A percentile compares a stretch with the other conserved stretches of the same genome.
These are phyloP conservation scores for Stephanodiscus minutulus DNA, from an alignment of 108 stramenopile species.

Conservation along the genomic window DNA sequence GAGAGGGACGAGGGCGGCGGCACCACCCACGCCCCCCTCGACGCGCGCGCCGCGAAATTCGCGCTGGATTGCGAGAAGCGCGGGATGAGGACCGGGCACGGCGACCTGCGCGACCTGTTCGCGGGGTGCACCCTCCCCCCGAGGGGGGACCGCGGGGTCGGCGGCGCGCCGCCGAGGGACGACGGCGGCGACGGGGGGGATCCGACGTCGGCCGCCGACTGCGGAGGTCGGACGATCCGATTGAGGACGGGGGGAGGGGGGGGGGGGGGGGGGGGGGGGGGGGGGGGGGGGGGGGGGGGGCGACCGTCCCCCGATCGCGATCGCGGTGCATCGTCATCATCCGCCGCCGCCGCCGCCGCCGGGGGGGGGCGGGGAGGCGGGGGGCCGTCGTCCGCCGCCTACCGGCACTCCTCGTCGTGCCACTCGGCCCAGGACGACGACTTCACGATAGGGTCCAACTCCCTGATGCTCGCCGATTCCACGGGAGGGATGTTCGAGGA, in stretches of 20 bases:
- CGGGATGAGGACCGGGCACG: constrained; percentile 73
- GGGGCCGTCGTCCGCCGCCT: too few species aligned
- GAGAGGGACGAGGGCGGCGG: neutral
- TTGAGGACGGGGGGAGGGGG: too few species aligned
- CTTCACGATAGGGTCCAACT: constrained; percentile 40
- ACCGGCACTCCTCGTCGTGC: neutral
- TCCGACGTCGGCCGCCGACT: neutral
- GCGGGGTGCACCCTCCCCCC: constrained; percentile 42
- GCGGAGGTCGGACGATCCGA: too few species aligned
- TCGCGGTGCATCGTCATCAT: too few species aligned
- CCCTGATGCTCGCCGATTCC: constrained; percentile 33
- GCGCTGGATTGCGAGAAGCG: constrained; percentile 70
- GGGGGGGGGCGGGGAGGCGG: too few species aligned
- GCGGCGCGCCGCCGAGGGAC: neutral
- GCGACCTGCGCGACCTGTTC: constrained; percentile 60
- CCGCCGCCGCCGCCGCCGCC: too few species aligned
- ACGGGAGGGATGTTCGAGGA: constrained; percentile 46
- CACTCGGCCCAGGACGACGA: constrained; percentile 20
- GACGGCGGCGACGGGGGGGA: neutral
- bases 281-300: too few species aligned
- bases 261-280: too few species aligned
- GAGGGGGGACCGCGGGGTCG: constrained; percentile 8
- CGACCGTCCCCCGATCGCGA: too few species aligned
- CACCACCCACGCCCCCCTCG: neutral
- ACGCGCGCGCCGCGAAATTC: constrained; percentile 42